phyloP scores from a whole-genome alignment of 805 yeast genomes.

The Yarrowia porcina region DNA sequence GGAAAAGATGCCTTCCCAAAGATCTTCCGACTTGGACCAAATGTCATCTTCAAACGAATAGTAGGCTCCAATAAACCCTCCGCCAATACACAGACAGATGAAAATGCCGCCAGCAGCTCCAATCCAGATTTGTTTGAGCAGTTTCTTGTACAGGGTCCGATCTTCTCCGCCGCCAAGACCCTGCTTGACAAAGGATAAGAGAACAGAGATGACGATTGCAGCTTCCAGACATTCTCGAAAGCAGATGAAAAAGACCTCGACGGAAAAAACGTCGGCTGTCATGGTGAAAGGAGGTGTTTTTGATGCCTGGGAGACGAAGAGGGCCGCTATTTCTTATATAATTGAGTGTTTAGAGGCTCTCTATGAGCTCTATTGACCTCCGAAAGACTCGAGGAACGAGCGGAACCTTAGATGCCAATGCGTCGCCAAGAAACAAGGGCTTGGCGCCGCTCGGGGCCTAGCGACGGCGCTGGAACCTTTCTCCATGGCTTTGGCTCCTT shows the following conservation, averaged over 20 bases:
- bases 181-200: constrained; percentile 87
- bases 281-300: background rate
- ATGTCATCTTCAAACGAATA: constrained; percentile 77
- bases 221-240: constrained; percentile 95
- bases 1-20: constrained; percentile 97
- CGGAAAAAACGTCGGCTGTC: constrained; percentile 51
- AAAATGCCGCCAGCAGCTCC: constrained; percentile 74
- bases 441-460: no score
- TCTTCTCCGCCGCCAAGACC: constrained; percentile 43
- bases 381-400: background rate
- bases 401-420: constrained; percentile 18
- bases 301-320: background rate
- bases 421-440: constrained; percentile 13
- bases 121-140: constrained; percentile 80
- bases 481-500: no score
- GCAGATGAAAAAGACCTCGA: constrained; percentile 76
- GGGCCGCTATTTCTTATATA: background rate
- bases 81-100: constrained; percentile 80
- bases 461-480: no score
- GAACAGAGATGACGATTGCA: constrained; percentile 82
- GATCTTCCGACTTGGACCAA: constrained; percentile 82
- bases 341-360: background rate
- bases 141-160: constrained; percentile 51
- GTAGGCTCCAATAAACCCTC: constrained; percentile 92
- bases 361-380: no score